These are phyloP conservation scores for Chrysopogon serrulatus DNA, from an alignment of 176 grass and related monocot species.

Conservation along the genomic window DNA sequence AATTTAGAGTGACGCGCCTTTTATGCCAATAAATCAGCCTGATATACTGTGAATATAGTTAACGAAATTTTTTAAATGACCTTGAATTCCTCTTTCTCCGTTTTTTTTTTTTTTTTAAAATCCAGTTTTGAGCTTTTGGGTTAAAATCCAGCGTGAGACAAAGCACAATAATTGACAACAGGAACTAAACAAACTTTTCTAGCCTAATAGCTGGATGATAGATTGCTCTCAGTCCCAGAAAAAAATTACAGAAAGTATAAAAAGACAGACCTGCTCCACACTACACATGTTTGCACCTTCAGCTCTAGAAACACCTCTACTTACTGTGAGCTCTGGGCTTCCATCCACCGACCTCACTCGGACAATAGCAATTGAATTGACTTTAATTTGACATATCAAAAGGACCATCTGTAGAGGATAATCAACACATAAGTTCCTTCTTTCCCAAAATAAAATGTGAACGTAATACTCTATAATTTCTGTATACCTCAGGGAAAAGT, in stretches of 20 bases:
- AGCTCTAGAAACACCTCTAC: conserved; percentile 33
- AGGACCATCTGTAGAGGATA: conserved; percentile 66
- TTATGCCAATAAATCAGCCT: background rate
- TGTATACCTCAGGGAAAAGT: background rate
- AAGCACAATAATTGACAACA: background rate
- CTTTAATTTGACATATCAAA: conserved; percentile 80
- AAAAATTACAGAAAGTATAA: conserved; percentile 13
- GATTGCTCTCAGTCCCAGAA: background rate
- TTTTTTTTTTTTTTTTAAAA: background rate
- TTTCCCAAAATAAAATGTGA: background rate
- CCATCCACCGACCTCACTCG: conserved; percentile 52
- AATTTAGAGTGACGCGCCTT: background rate
- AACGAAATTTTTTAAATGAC: too few species aligned
- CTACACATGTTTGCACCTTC: conserved; percentile 38
- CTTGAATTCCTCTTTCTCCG: background rate
- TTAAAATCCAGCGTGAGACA: background rate
- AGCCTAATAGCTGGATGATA: background rate
- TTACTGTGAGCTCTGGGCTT: conserved; percentile 11
- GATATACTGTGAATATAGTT: conserved; percentile 4
- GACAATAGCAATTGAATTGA: conserved; percentile 92
- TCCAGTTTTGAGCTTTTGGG: background rate
- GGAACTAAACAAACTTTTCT: background rate
- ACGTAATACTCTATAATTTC: background rate
- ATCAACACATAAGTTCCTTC: background rate
- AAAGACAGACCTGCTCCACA: conserved; percentile 77